Evolutionary conservation across 2,329 filamentous ascomycete species (phyloP).

Genomic region (Xylaria sp.): DNA sequence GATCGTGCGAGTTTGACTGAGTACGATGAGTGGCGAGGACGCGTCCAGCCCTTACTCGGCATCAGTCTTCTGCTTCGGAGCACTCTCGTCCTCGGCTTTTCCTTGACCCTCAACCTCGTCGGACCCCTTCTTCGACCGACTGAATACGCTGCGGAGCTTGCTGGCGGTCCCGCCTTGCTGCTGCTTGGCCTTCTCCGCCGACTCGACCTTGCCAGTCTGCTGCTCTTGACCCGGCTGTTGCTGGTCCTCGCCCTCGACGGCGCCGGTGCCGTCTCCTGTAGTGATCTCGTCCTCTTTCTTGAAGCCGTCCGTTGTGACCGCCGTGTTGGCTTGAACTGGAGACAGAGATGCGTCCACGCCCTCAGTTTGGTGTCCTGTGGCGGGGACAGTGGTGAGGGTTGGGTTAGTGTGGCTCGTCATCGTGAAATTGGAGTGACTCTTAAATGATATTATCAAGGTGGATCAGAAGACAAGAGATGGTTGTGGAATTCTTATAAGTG

Average conservation of each 20-base stretch:
- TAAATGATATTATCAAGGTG: neutral
- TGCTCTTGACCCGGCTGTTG: conserved; percentile 7
- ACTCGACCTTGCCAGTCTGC: neutral
- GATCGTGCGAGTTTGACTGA: neutral
- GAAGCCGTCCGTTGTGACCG: conserved; percentile 34
- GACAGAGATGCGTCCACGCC: neutral
- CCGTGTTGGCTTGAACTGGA: conserved; percentile 25
- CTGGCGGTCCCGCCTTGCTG: conserved; percentile 8
- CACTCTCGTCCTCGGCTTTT: conserved; percentile 8
- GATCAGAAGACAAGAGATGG: neutral
- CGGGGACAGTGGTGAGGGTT: conserved; percentile 5
- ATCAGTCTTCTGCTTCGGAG: conserved; percentile 10
- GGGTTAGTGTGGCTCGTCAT: conserved; percentile 21
- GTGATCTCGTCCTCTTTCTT: conserved; percentile 10
- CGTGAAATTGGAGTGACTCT: neutral
- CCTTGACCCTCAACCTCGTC: conserved; percentile 4
- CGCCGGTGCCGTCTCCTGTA: neutral
- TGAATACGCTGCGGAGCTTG: conserved; percentile 25
- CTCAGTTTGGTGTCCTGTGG: conserved; percentile 9
- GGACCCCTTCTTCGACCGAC: conserved; percentile 17
- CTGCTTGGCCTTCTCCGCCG: neutral
- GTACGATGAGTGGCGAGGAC: neutral
- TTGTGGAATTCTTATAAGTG: neutral
- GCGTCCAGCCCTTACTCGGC: neutral
- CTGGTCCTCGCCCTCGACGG: conserved; percentile 4